Evolutionary conservation across 257 asterid species (phyloP).

Genomic region (Capsicum pubescens): DNA sequence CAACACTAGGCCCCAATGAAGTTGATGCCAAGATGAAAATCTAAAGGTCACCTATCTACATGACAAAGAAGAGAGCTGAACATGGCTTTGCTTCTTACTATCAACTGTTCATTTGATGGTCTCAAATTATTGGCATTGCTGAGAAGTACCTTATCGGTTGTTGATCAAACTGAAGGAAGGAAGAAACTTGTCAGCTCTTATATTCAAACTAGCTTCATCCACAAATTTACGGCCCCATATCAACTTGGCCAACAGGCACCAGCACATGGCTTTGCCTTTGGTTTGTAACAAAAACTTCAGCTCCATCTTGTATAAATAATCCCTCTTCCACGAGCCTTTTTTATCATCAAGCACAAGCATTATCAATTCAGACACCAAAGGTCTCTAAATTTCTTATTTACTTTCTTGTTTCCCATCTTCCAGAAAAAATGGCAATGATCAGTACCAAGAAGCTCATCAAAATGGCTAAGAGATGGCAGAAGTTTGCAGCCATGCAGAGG

Average conservation of each 20-base stretch:
- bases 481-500: not conserved
- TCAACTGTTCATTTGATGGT: not conserved
- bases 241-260: not conserved
- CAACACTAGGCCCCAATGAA: too few relatives aligned
- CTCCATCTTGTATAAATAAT: not conserved
- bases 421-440: not conserved
- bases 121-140: not conserved
- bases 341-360: not conserved
- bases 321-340: not conserved
- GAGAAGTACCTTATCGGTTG: not conserved
- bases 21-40: not conserved
- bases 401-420: not conserved
- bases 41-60: not conserved
- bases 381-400: not conserved
- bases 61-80: not conserved
- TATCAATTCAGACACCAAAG: not conserved
- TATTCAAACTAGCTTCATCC: not conserved
- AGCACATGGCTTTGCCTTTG: not conserved
- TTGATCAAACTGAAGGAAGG: not conserved
- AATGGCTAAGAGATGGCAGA: conserved; percentile 1
- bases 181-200: too few relatives aligned
- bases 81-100: not conserved
- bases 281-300: not conserved
- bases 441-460: not conserved
- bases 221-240: not conserved